phyloP scores from a whole-genome alignment of 225 moss, liverwort and hornwort genomes.

The Bryum argenteum region DNA sequence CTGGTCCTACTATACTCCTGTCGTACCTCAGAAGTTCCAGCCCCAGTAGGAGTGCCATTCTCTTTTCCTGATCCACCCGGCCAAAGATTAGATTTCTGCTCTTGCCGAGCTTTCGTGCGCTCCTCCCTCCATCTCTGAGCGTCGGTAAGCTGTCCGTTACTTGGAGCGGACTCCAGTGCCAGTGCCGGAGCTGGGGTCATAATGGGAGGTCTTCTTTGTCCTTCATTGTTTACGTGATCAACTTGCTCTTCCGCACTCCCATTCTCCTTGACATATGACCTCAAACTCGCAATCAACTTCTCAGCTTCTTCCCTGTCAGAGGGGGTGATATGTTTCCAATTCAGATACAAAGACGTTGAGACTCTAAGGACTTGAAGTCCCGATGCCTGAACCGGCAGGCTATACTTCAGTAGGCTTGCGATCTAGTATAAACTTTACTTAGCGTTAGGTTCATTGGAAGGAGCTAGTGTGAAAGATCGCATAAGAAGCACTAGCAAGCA shows the following conservation, averaged over 20 bases:
- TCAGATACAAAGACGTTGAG: neutral
- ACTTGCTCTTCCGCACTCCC: slow-evolving; percentile 54
- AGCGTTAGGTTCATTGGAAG: neutral
- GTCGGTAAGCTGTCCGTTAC: slow-evolving; percentile 57
- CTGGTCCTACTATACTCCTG: neutral
- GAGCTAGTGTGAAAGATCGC: neutral
- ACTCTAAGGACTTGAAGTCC: slow-evolving; percentile 1
- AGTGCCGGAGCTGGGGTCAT: slow-evolving; percentile 37
- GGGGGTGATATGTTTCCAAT: slow-evolving; percentile 3
- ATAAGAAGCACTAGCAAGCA: slow-evolving; percentile 16
- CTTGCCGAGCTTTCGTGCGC: slow-evolving; percentile 63
- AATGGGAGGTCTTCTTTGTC: slow-evolving; percentile 39
- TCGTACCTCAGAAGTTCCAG: slow-evolving; percentile 58
- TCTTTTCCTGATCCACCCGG: slow-evolving; percentile 46
- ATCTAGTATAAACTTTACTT: neutral
- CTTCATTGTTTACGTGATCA: slow-evolving; percentile 39
- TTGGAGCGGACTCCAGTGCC: slow-evolving; percentile 47
- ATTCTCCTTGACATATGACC: slow-evolving; percentile 66
- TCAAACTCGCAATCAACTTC: slow-evolving; percentile 66
- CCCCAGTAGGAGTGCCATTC: slow-evolving; percentile 41
- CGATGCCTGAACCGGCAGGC: neutral
- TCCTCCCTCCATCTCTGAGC: slow-evolving; percentile 72
- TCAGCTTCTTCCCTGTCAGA: slow-evolving; percentile 76
- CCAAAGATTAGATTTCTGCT: slow-evolving; percentile 54
- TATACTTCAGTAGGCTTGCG: slow-evolving; percentile 4